phyloP scores from a whole-genome alignment of 1,284 basidiomycete genomes.

The Coniophora puteana region DNA sequence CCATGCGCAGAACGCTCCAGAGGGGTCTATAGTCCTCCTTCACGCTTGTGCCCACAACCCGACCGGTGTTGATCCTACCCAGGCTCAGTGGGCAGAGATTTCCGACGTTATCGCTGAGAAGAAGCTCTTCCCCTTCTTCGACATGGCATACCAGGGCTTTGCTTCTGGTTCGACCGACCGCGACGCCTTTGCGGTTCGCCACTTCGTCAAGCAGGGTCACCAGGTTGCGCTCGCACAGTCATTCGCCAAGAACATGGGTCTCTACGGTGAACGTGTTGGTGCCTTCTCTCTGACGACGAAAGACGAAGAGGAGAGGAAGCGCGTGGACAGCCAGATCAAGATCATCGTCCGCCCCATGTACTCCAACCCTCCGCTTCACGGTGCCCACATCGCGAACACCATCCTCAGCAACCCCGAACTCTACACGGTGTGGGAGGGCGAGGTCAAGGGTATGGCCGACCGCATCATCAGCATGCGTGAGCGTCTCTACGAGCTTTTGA shows the following conservation, averaged over 20 bases:
- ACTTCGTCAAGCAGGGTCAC: conserved; percentile 90
- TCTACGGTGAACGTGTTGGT: conserved; percentile 96
- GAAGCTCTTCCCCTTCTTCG: conserved; percentile 90
- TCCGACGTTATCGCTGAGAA: conserved; percentile 87
- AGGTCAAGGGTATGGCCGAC: conserved; percentile 95
- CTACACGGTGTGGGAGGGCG: conserved; percentile 85
- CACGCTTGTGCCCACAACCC: conserved; percentile 98
- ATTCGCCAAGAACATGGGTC: conserved; percentile 99
- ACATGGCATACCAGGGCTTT: conserved; percentile 98
- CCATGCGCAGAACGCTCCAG: conserved; percentile 60
- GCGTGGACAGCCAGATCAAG: conserved; percentile 92
- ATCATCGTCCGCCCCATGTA: conserved; percentile 97
- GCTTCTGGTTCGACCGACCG: conserved; percentile 86
- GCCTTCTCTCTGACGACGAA: conserved; percentile 85
- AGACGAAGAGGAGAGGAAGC: conserved; percentile 80
- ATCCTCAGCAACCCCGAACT: conserved; percentile 79
- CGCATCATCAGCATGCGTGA: conserved; percentile 96
- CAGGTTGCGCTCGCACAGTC: conserved; percentile 87
- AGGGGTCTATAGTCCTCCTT: conserved; percentile 78
- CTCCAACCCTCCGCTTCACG: conserved; percentile 97
- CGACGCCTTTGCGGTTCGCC: conserved; percentile 93
- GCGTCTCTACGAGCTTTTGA: conserved; percentile 77
- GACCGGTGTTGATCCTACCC: conserved; percentile 94
- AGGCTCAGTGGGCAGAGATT: conserved; percentile 91
- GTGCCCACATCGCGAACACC: conserved; percentile 86